phyloP scores from a whole-genome alignment of 768 basidiomycete species.

The Collybia nuda region DNA sequence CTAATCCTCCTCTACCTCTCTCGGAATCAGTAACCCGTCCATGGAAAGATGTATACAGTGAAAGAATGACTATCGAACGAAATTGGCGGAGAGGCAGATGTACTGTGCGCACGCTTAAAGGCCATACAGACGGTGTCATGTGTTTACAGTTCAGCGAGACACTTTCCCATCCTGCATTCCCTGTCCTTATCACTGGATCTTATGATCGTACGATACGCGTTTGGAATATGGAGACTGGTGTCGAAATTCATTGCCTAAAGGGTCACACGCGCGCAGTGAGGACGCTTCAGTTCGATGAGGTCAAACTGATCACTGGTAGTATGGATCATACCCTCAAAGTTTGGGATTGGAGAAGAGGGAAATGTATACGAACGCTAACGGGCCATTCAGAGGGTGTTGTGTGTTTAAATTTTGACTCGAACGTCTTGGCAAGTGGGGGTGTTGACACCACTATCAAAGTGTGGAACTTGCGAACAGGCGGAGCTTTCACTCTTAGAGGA shows the following conservation, averaged over 20 bases:
- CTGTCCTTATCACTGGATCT: slow-evolving; percentile 95
- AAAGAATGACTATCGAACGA: slow-evolving; percentile 92
- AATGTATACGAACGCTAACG: slow-evolving; percentile 82
- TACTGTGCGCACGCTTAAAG: slow-evolving; percentile 80
- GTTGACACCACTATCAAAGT: slow-evolving; percentile 95
- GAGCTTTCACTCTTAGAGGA: slow-evolving; percentile 89
- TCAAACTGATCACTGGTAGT: slow-evolving; percentile 91
- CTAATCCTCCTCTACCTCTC: slow-evolving; percentile 24
- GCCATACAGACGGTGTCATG: slow-evolving; percentile 96
- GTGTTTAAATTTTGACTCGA: slow-evolving; percentile 87
- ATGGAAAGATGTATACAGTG: slow-evolving; percentile 98
- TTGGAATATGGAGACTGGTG: slow-evolving; percentile 95
- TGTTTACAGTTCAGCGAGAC: slow-evolving; percentile 94
- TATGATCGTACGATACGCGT: slow-evolving; percentile 94
- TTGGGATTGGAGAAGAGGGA: slow-evolving; percentile 93
- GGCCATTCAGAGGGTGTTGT: slow-evolving; percentile 93
- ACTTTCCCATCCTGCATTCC: slow-evolving; percentile 79
- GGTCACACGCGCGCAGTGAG: slow-evolving; percentile 94
- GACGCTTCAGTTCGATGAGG: slow-evolving; percentile 93
- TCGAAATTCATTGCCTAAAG: slow-evolving; percentile 75
- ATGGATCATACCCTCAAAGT: slow-evolving; percentile 96
- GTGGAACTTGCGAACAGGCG: slow-evolving; percentile 90
- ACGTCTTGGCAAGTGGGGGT: slow-evolving; percentile 89
- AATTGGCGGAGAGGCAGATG: slow-evolving; percentile 97
- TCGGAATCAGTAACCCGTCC: slow-evolving; percentile 66